Evolutionary conservation across 1,139 yeast genomes (phyloP).

Genomic region (Diutina rugosa): DNA sequence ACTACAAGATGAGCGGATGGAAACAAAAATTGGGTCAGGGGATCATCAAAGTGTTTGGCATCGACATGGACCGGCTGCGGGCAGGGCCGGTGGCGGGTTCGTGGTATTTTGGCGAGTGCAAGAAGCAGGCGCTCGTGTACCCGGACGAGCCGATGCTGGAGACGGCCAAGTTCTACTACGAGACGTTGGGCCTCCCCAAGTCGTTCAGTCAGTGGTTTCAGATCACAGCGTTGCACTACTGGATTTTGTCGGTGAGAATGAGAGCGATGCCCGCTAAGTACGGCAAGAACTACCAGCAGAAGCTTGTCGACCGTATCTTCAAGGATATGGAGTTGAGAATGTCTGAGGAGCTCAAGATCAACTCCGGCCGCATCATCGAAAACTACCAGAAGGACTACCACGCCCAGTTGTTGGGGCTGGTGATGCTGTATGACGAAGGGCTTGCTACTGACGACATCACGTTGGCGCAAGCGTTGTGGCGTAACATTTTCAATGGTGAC

Average conservation of each 20-base stretch:
- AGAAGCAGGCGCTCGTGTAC: conserved; percentile 67
- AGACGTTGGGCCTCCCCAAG: conserved; percentile 67
- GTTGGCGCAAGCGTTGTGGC: conserved; percentile 80
- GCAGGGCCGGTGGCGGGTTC: conserved; percentile 95
- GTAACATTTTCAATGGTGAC: conserved; percentile 82
- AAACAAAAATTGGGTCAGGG: conserved; percentile 63
- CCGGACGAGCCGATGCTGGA: conserved; percentile 56
- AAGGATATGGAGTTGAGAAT: conserved; percentile 80
- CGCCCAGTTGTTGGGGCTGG: conserved; percentile 78
- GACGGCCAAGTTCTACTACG: conserved; percentile 62
- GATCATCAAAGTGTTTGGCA: conserved; percentile 48
- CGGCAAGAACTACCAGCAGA: conserved; percentile 85
- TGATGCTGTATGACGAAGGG: conserved; percentile 90
- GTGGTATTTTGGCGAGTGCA: conserved; percentile 74
- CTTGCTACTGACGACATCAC: conserved; percentile 73
- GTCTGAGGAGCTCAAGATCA: conserved; percentile 73
- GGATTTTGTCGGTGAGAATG: conserved; percentile 92
- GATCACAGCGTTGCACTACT: conserved; percentile 76
- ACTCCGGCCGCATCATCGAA: conserved; percentile 75
- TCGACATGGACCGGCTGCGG: conserved; percentile 87
- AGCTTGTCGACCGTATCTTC: conserved; percentile 78
- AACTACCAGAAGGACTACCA: conserved; percentile 83
- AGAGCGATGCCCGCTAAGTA: conserved; percentile 88
- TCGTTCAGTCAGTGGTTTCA: conserved; percentile 95
- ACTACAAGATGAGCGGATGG: conserved; percentile 52